Evolutionary conservation across 805 yeast genomes (phyloP).

Genomic region (Sugiyamaella americana): DNA sequence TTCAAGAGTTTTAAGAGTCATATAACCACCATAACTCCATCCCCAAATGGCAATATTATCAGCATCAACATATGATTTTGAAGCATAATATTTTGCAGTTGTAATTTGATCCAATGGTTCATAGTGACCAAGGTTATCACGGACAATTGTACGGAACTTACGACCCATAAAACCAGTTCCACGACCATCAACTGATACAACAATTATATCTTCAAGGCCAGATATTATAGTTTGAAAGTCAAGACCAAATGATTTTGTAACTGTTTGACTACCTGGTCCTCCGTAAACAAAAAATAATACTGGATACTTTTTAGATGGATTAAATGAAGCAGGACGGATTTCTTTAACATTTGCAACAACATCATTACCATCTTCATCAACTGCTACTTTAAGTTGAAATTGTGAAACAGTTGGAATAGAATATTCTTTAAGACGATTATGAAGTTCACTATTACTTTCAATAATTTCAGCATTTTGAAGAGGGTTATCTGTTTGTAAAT

Average conservation of each 20-base stretch:
- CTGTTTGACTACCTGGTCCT: constrained; percentile 91
- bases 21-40: constrained; percentile 96
- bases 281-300: constrained; percentile 87
- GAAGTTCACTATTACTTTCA: constrained; percentile 28
- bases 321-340: constrained; percentile 55
- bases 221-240: constrained; percentile 72
- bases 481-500: constrained; percentile 39
- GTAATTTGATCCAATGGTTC: constrained; percentile 84
- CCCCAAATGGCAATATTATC: constrained; percentile 86
- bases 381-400: constrained; percentile 39
- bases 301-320: constrained; percentile 60
- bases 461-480: constrained; percentile 29
- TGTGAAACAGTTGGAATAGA: constrained; percentile 52
- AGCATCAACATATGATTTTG: constrained; percentile 57
- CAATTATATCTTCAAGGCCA: constrained; percentile 71
- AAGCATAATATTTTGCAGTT: constrained; percentile 70
- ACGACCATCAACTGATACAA: constrained; percentile 93
- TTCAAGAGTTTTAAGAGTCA: constrained; percentile 86
- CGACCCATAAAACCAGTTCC: constrained; percentile 92
- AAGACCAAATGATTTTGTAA: constrained; percentile 52
- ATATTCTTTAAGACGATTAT: constrained; percentile 32
- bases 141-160: constrained; percentile 67
- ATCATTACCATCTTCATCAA: constrained; percentile 38
- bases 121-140: constrained; percentile 72
- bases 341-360: constrained; percentile 56